Percentiles rank a stretch among this genome's conserved stretches.
Conservation (phyloP, 768 basidiomycete species). For the Pisolithus marmoratus region DNA sequence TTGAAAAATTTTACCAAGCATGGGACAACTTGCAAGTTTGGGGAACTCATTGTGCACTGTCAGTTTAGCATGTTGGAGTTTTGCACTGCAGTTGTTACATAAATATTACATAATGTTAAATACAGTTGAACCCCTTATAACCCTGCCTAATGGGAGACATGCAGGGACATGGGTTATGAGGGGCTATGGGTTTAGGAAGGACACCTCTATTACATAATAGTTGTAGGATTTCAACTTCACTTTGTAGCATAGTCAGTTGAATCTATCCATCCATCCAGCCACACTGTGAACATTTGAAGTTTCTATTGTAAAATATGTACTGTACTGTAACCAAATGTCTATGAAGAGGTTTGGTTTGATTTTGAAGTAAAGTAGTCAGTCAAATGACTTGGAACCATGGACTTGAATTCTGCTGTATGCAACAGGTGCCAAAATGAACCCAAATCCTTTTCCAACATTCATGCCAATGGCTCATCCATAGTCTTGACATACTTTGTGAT, state of each 20-base stretch:
- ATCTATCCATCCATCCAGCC: too few relatives aligned
- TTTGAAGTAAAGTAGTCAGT: neutral
- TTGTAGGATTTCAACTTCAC: neutral
- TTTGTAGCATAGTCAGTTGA: too few relatives aligned
- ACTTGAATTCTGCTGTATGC: neutral
- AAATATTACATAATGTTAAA: too few relatives aligned
- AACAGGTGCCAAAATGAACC: neutral
- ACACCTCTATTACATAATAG: neutral
- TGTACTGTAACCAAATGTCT: neutral
- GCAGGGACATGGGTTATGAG: neutral
- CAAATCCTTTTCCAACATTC: neutral
- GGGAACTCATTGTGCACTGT: too few relatives aligned
- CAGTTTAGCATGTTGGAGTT: too few relatives aligned
- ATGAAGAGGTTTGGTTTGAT: neutral
- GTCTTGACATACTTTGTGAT: neutral
- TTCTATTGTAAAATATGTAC: neutral
- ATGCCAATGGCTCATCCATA: neutral
- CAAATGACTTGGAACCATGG: neutral
- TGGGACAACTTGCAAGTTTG: too few relatives aligned
- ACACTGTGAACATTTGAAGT: neutral
- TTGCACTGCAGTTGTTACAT: too few relatives aligned
- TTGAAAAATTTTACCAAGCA: too few relatives aligned
- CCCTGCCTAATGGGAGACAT: neutral
- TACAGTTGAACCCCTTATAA: conserved; percentile 2
- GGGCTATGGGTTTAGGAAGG: neutral